Conservation (phyloP, 768 basidiomycete genomes). For the Crucibulum laeve region DNA sequence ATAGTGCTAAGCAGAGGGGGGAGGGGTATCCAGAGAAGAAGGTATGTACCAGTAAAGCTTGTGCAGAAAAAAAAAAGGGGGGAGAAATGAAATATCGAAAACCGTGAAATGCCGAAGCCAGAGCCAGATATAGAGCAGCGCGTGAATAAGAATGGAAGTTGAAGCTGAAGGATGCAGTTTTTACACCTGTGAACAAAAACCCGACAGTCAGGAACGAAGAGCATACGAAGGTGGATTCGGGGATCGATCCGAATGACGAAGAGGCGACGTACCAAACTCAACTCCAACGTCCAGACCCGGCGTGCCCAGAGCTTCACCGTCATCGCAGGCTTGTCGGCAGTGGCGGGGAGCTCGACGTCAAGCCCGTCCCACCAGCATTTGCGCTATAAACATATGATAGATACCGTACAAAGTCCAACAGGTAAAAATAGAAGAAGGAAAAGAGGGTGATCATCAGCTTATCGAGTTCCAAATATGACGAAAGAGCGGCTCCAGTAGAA, state of each 20-base stretch:
- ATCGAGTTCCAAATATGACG: no score
- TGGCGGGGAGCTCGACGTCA: conserved; percentile 75
- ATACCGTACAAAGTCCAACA: no score
- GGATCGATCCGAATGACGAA: no score
- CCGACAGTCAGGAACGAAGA: neutral
- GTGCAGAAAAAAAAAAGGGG: neutral
- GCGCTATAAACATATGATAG: conserved; percentile 46
- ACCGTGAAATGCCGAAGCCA: neutral
- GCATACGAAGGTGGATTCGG: neutral
- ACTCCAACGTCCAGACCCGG: conserved; percentile 96
- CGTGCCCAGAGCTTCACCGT: conserved; percentile 93
- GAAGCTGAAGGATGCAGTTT: neutral
- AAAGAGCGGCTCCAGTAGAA: no score
- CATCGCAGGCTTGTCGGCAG: conserved; percentile 44
- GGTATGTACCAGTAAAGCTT: conserved; percentile 16
- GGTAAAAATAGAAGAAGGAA: no score
- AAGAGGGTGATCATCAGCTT: no score
- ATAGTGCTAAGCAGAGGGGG: no score
- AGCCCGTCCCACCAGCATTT: conserved; percentile 99
- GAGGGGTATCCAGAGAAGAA: conserved; percentile 19
- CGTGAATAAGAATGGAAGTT: neutral
- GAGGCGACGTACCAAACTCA: conserved; percentile 82
- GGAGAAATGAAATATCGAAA: neutral
- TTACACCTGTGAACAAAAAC: neutral
- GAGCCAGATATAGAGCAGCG: neutral